These are phyloP conservation scores for Collariella sp. DNA, from an alignment of 495 filamentous ascomycete genomes.

Conservation along the genomic window DNA sequence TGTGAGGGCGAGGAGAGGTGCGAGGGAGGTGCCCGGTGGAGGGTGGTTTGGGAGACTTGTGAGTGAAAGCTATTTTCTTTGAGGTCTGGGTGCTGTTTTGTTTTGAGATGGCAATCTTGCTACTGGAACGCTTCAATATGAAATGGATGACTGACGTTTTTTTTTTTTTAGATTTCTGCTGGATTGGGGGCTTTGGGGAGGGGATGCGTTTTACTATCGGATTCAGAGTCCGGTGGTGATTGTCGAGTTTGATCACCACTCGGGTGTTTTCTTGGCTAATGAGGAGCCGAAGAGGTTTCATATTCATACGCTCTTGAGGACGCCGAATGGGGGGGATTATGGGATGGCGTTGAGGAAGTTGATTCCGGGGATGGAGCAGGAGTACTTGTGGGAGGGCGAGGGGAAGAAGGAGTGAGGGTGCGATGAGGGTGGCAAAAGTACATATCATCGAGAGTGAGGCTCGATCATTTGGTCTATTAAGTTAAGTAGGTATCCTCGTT, in stretches of 20 bases:
- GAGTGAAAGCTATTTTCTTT: constrained; percentile 57
- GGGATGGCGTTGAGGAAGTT: constrained; percentile 41
- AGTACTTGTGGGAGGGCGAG: constrained; percentile 34
- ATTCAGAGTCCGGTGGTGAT: constrained; percentile 66
- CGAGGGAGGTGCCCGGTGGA: constrained; percentile 42
- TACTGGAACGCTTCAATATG: no score
- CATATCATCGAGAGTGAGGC: no score
- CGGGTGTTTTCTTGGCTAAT: constrained; percentile 68
- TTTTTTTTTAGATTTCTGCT: constrained; percentile 68
- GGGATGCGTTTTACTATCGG: constrained; percentile 67
- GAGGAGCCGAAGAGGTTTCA: constrained; percentile 66
- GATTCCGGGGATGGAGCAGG: constrained; percentile 28
- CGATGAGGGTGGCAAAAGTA: no score
- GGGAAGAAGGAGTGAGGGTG: constrained; percentile 9
- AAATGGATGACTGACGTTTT: no score
- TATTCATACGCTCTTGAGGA: constrained; percentile 61
- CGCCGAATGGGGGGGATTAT: constrained; percentile 69
- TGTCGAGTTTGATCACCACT: constrained; percentile 73
- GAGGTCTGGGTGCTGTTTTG: no score
- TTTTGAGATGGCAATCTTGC: no score
- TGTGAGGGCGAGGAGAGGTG: constrained; percentile 38
- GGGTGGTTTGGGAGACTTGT: constrained; percentile 47
- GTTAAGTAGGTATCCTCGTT: background rate
- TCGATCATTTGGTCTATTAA: background rate
- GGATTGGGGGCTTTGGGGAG: constrained; percentile 62